Evolutionary conservation across 73 alveolate genomes (phyloP).

Genomic region (Stentor coeruleus): DNA sequence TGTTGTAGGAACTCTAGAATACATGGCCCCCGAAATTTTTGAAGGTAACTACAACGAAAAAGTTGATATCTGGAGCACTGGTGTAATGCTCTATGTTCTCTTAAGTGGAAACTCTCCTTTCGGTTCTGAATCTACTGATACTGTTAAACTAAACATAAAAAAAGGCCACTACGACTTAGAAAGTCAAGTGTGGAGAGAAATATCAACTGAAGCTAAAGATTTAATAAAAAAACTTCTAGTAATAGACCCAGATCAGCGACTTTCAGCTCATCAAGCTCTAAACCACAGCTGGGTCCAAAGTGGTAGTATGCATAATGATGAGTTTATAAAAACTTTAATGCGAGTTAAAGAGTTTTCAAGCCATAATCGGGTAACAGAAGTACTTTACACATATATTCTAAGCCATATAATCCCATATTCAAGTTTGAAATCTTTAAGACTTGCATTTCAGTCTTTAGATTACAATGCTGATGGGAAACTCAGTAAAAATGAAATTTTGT

Average conservation of each 20-base stretch:
- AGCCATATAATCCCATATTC: neutral
- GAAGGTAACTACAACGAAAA: conserved; percentile 44
- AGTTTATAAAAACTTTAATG: neutral
- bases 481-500: conserved; percentile 46
- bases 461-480: conserved; percentile 49
- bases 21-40: conserved; percentile 54
- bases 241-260: conserved; percentile 64
- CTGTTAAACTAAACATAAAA: conserved; percentile 19
- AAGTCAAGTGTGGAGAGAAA: conserved; percentile 40
- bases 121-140: conserved; percentile 34
- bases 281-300: neutral
- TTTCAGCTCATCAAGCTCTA: neutral
- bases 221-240: conserved; percentile 41
- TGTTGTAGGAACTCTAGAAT: conserved; percentile 30
- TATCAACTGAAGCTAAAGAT: conserved; percentile 46
- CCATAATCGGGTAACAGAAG: neutral
- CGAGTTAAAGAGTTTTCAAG: neutral
- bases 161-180: conserved; percentile 34
- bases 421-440: neutral
- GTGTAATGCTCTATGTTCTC: conserved; percentile 46
- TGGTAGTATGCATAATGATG: neutral
- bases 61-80: conserved; percentile 64
- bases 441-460: neutral
- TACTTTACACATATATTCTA: neutral
- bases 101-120: conserved; percentile 61